Evolutionary conservation across 371 early-diverging fungal genomes (phyloP).

Genomic region (Mucor racemosus): DNA sequence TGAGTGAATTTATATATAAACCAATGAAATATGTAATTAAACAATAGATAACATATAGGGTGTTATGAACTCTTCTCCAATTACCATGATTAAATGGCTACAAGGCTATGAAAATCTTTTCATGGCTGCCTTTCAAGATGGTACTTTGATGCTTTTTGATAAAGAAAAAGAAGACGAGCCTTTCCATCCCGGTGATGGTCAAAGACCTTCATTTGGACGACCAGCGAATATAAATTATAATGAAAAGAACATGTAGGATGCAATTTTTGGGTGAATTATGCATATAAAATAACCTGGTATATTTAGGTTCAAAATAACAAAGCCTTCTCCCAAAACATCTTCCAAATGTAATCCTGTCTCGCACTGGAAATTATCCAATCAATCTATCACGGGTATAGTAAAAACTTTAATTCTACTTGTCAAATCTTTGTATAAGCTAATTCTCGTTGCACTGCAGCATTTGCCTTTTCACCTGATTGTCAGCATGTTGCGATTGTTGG

Average conservation of each 20-base stretch:
- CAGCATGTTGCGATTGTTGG: constrained; percentile 80
- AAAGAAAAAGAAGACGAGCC: constrained; percentile 83
- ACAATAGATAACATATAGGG: constrained; percentile 47
- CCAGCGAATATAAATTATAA: not conserved
- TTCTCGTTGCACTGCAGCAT: constrained; percentile 37
- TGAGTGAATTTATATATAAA: constrained; percentile 14
- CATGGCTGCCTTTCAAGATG: constrained; percentile 83
- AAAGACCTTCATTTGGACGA: constrained; percentile 1
- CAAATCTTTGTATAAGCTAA: not conserved
- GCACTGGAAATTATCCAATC: constrained; percentile 70
- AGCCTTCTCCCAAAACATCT: constrained; percentile 50
- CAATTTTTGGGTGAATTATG: not conserved
- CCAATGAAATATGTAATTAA: not conserved
- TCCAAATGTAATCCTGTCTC: constrained; percentile 75
- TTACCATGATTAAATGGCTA: constrained; percentile 89
- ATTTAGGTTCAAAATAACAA: constrained; percentile 61
- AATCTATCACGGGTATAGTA: constrained; percentile 65
- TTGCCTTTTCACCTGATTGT: constrained; percentile 90
- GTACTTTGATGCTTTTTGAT: constrained; percentile 83
- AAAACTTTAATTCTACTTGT: not conserved
- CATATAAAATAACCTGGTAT: not conserved
- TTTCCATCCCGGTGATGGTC: constrained; percentile 40
- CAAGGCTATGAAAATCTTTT: constrained; percentile 88
- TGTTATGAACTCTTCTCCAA: constrained; percentile 68
- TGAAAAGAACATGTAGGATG: constrained; percentile 14